phyloP scores from a whole-genome alignment of 495 filamentous ascomycete species.

The Bombardia bombarda region DNA sequence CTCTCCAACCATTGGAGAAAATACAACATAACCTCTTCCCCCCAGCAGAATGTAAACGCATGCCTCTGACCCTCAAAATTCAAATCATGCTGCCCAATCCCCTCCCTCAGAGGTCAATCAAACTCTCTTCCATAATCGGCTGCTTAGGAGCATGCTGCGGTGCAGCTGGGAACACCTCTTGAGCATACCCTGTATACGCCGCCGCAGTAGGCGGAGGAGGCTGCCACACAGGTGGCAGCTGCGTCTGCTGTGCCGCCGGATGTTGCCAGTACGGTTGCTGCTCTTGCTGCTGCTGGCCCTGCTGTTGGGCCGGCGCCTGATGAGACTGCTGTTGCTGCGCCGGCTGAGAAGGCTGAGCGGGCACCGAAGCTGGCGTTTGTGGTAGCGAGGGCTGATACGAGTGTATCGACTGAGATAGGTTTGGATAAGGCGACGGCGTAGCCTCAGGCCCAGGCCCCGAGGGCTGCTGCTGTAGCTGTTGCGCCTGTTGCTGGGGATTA shows the following conservation, averaged over 20 bases:
- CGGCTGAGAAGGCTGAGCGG: constrained; percentile 32
- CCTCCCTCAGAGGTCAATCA: constrained; percentile 82
- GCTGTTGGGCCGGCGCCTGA: constrained; percentile 18
- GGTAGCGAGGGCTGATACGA: constrained; percentile 30
- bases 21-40: no score
- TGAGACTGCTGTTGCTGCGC: constrained; percentile 18
- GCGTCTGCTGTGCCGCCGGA: constrained; percentile 24
- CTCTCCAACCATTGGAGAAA: no score
- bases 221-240: constrained; percentile 38
- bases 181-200: constrained; percentile 49
- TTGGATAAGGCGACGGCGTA: constrained; percentile 35
- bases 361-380: constrained; percentile 33
- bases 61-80: no score
- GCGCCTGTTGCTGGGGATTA: constrained; percentile 24
- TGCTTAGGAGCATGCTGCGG: constrained; percentile 54
- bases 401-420: constrained; percentile 32
- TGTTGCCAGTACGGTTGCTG: constrained; percentile 37
- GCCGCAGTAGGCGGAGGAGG: constrained; percentile 18
- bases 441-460: constrained; percentile 26
- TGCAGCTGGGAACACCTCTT: constrained; percentile 58
- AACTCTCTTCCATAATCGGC: constrained; percentile 71
- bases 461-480: constrained; percentile 23
- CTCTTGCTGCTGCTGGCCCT: constrained; percentile 19
- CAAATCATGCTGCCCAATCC: no score
- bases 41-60: no score